Conservation (phyloP, 2,329 filamentous ascomycete genomes). For the Fusarium sp. region DNA sequence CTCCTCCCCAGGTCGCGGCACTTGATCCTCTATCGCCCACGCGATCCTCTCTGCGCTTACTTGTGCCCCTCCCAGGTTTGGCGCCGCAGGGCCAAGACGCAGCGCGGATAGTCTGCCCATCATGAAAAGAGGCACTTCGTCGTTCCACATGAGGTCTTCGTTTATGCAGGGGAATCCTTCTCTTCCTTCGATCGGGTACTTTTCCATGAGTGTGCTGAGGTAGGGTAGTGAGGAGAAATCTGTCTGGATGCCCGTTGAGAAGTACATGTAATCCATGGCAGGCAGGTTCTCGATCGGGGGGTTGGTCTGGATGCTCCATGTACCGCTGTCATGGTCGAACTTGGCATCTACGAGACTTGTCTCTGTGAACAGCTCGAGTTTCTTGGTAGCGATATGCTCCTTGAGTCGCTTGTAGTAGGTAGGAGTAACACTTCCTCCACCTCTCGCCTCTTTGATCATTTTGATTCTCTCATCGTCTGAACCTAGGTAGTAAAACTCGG, state of each 20-base stretch:
- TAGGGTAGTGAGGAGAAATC: conserved; percentile 74
- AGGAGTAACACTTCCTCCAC: conserved; percentile 83
- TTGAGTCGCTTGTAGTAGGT: conserved; percentile 77
- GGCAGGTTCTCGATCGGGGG: conserved; percentile 69
- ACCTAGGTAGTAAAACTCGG: conserved; percentile 83
- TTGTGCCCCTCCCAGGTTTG: conserved; percentile 81
- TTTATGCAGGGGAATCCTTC: conserved; percentile 81
- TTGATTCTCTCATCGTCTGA: conserved; percentile 77
- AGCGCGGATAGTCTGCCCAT: conserved; percentile 78
- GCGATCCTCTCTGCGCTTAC: conserved; percentile 80
- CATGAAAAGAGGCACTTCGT: conserved; percentile 80
- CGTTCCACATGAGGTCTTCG: conserved; percentile 82
- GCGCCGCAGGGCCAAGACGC: conserved; percentile 78
- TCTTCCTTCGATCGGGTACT: conserved; percentile 73
- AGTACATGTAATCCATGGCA: conserved; percentile 78
- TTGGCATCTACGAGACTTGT: conserved; percentile 68
- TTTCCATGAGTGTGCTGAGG: conserved; percentile 70
- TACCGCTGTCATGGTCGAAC: conserved; percentile 60
- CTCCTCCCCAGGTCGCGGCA: conserved; percentile 43
- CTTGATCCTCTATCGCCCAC: conserved; percentile 76
- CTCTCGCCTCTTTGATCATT: conserved; percentile 76
- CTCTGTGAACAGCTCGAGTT: conserved; percentile 69
- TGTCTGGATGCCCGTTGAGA: conserved; percentile 79
- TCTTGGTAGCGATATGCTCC: conserved; percentile 66
- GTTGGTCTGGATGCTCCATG: conserved; percentile 64